phyloP scores from a whole-genome alignment of 1,284 basidiomycete species.

The Termitomyces sp. region DNA sequence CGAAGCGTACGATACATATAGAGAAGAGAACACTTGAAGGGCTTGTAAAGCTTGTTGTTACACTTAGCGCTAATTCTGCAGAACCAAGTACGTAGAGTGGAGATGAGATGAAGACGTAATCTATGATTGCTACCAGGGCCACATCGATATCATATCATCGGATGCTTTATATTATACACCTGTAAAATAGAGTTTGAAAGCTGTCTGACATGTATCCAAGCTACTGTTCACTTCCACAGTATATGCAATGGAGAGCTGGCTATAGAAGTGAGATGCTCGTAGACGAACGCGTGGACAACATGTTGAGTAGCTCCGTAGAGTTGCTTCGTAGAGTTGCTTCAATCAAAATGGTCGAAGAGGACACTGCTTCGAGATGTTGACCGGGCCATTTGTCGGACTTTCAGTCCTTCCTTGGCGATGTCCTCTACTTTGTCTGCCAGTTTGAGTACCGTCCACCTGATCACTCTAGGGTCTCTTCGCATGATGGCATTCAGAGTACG shows the following conservation, averaged over 20 bases:
- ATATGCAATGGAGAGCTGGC: not conserved
- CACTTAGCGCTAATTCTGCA: not conserved
- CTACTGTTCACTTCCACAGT: not conserved
- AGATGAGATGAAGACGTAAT: not conserved
- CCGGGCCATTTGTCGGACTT: not conserved
- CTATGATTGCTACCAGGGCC: not conserved
- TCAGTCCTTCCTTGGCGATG: conserved; percentile 41
- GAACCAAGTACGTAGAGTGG: not conserved
- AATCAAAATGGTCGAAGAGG: not conserved
- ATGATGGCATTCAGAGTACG: conserved; percentile 60
- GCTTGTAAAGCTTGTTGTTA: not conserved
- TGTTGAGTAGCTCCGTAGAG: not conserved
- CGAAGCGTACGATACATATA: not conserved
- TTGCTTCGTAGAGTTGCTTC: not conserved
- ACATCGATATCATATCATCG: not conserved
- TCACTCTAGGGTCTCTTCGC: conserved; percentile 74
- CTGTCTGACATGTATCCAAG: not conserved
- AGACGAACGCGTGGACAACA: too few species aligned
- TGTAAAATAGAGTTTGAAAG: not conserved
- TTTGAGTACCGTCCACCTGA: conserved; percentile 80
- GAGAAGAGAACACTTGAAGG: too few species aligned
- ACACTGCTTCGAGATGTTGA: not conserved
- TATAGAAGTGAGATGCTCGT: not conserved
- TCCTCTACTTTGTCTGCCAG: conserved; percentile 72
- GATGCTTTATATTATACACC: not conserved